A percentile compares a stretch with the other conserved stretches of the same genome.
These are phyloP conservation scores for Pythium grandisporangium DNA, from an alignment of 352 stramenopile genomes.

Conservation along the genomic window DNA sequence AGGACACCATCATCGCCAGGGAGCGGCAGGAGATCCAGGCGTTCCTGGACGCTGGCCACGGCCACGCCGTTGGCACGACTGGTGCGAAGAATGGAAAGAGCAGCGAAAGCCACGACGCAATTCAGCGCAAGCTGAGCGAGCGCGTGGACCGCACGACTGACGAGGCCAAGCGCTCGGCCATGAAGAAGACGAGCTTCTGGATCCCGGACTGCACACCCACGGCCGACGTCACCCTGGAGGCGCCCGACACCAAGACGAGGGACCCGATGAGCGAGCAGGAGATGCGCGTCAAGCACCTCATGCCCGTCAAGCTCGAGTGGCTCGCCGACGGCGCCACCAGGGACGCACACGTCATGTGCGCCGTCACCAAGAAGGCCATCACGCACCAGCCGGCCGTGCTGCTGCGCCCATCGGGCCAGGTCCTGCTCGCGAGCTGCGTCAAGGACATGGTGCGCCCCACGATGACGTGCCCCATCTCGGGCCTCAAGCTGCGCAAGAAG, in stretches of 20 bases:
- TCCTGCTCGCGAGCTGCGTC: constrained; percentile 72
- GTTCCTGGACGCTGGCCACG: constrained; percentile 33
- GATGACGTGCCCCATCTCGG: constrained; percentile 79
- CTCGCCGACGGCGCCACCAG: constrained; percentile 15
- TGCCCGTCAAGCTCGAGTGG: constrained; percentile 83
- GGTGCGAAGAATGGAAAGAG: neutral
- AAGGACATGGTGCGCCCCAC: constrained; percentile 79
- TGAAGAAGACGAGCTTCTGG: constrained; percentile 83
- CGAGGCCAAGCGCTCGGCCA: constrained; percentile 58
- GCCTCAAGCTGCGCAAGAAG: constrained; percentile 81
- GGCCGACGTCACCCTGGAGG: constrained; percentile 32
- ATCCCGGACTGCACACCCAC: constrained; percentile 75
- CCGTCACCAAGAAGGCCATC: constrained; percentile 78
- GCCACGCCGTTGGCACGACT: neutral
- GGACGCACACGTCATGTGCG: constrained; percentile 46
- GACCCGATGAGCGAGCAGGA: constrained; percentile 79
- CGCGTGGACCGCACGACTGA: constrained; percentile 72
- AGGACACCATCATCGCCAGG: constrained; percentile 33
- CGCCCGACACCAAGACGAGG: constrained; percentile 61
- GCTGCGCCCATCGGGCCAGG: constrained; percentile 64
- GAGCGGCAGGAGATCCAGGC: constrained; percentile 44
- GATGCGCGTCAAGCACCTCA: constrained; percentile 84
- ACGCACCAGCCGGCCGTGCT: constrained; percentile 71
- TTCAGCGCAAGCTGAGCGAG: constrained; percentile 40
- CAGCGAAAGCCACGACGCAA: constrained; percentile 15